Evolutionary conservation across 73 alveolate genomes (phyloP).

Genomic region (Paramecium tetraurelia): DNA sequence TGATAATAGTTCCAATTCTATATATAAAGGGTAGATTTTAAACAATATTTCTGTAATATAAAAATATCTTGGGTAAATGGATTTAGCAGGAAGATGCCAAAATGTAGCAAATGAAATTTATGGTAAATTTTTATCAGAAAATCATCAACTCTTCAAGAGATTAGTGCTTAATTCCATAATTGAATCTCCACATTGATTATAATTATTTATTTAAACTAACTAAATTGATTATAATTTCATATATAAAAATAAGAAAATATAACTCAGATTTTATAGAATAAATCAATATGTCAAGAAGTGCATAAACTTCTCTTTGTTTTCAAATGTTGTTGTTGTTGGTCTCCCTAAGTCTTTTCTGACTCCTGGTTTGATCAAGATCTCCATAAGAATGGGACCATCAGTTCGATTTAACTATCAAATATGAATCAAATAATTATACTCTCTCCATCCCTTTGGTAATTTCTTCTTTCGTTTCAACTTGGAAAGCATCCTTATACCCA

Average conservation of each 20-base stretch:
- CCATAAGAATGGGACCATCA: constrained; percentile 73
- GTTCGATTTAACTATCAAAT: constrained; percentile 14
- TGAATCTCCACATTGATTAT: background rate
- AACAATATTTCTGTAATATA: background rate
- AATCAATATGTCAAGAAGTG: constrained; percentile 47
- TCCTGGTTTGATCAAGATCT: constrained; percentile 70
- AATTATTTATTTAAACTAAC: background rate
- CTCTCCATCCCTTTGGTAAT: constrained; percentile 50
- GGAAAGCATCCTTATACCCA: constrained; percentile 76
- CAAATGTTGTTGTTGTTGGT: constrained; percentile 75
- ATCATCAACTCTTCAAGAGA: background rate
- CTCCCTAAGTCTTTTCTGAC: constrained; percentile 75
- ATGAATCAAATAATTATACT: background rate
- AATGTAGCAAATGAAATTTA: background rate
- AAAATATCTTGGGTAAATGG: background rate
- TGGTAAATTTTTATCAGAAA: background rate
- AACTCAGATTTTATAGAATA: background rate
- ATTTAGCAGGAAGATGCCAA: background rate
- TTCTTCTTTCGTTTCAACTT: constrained; percentile 68
- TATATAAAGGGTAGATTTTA: background rate
- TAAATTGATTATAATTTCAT: background rate
- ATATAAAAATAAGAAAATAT: background rate
- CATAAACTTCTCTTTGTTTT: constrained; percentile 73
- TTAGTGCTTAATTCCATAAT: background rate
- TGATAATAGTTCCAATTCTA: background rate